phyloP scores from a whole-genome alignment of 2,329 filamentous ascomycete species.

The Diaporthe sp. region DNA sequence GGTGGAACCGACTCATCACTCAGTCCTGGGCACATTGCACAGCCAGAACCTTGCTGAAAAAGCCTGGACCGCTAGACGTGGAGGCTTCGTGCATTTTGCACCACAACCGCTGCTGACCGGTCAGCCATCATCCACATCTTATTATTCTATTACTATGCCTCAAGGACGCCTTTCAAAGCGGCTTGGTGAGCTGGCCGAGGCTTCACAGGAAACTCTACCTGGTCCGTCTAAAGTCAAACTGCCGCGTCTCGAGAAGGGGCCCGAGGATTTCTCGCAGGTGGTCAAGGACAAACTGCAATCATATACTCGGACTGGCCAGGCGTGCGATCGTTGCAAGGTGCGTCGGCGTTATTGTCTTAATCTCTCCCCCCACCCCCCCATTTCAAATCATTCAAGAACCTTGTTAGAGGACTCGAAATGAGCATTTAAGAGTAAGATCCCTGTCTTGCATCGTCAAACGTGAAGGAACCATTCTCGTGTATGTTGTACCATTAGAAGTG shows the following conservation, averaged over 20 bases:
- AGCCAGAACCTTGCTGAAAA: not conserved
- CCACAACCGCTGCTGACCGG: not conserved
- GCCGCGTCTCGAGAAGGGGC: slow-evolving; percentile 61
- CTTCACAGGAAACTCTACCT: slow-evolving; percentile 46
- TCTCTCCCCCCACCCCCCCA: too few species aligned
- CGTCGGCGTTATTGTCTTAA: slow-evolving; percentile 42
- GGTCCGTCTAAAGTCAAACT: slow-evolving; percentile 60
- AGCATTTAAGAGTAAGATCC: not conserved
- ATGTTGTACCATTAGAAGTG: not conserved
- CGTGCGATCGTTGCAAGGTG: slow-evolving; percentile 91
- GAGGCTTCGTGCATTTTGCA: not conserved
- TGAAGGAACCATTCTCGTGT: not conserved
- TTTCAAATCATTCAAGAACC: not conserved
- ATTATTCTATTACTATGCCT: too few species aligned
- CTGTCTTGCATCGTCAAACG: not conserved
- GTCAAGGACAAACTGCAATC: slow-evolving; percentile 69
- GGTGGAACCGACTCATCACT: slow-evolving; percentile 10
- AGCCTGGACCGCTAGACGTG: not conserved
- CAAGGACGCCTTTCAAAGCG: slow-evolving; percentile 60
- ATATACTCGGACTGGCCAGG: slow-evolving; percentile 80
- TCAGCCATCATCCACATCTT: not conserved
- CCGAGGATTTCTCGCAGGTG: slow-evolving; percentile 67
- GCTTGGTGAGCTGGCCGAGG: slow-evolving; percentile 55
- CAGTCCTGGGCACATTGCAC: not conserved
- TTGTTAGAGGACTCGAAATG: not conserved